Evolutionary conservation across 768 basidiomycete genomes (phyloP).

Genomic region (Boletus sp.): DNA sequence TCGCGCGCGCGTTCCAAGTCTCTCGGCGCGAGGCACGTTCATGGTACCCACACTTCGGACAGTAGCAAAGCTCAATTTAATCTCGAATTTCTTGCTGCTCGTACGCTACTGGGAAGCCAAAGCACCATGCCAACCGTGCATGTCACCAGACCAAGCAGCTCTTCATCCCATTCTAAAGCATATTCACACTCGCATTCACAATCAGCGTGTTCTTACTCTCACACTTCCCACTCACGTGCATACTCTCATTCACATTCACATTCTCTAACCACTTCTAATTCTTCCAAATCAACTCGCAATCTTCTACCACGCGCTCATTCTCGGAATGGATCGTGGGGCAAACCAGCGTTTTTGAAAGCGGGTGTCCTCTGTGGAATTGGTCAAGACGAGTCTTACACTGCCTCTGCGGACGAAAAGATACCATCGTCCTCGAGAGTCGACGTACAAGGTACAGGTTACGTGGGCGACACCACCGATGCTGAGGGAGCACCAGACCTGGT

Average conservation of each 20-base stretch:
- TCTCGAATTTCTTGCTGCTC: slow-evolving; percentile 62
- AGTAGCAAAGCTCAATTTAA: slow-evolving; percentile 19
- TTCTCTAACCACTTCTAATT: slow-evolving; percentile 34
- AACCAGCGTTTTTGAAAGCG: slow-evolving; percentile 37
- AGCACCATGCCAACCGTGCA: slow-evolving; percentile 43
- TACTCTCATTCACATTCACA: slow-evolving; percentile 38
- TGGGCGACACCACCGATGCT: not conserved
- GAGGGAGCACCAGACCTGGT: not conserved
- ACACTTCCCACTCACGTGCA: slow-evolving; percentile 24
- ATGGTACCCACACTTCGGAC: slow-evolving; percentile 18
- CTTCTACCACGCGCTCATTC: slow-evolving; percentile 24
- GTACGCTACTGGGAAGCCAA: slow-evolving; percentile 66
- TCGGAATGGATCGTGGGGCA: slow-evolving; percentile 38
- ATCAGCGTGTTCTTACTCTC: slow-evolving; percentile 18
- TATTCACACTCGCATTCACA: slow-evolving; percentile 29
- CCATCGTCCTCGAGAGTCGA: slow-evolving; percentile 24
- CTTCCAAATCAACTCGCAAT: slow-evolving; percentile 31
- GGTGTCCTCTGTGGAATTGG: slow-evolving; percentile 26
- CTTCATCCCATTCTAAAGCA: slow-evolving; percentile 27
- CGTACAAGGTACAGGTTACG: slow-evolving; percentile 20
- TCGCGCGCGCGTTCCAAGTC: slow-evolving; percentile 52
- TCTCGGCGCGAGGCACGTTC: slow-evolving; percentile 21
- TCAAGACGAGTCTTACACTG: slow-evolving; percentile 23
- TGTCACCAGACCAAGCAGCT: slow-evolving; percentile 15
- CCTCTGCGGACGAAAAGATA: slow-evolving; percentile 21